Conservation (phyloP, 768 basidiomycete species). For the Phlebiopsis flavidoalba region DNA sequence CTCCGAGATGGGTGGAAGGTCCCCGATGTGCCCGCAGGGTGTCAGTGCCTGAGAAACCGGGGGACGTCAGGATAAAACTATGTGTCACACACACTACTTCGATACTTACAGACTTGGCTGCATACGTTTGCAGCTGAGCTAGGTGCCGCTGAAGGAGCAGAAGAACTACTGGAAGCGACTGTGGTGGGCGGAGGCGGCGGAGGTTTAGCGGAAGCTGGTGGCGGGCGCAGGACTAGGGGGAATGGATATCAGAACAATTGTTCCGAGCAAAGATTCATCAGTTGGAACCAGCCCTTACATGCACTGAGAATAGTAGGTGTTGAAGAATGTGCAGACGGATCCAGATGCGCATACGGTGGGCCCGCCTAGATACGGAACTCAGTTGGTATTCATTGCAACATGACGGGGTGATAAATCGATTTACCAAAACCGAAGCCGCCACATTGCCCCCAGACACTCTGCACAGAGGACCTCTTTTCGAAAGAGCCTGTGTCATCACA, state of each 20-base stretch:
- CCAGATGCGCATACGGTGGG: neutral
- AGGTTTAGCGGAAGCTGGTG: neutral
- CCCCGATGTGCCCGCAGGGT: slow-evolving; percentile 13
- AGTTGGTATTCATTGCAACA: neutral
- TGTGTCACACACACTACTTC: neutral
- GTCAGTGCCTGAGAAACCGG: slow-evolving; percentile 9
- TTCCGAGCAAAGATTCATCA: neutral
- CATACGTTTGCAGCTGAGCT: neutral
- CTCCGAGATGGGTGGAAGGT: slow-evolving; percentile 12
- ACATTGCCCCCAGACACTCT: neutral
- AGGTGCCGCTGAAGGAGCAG: neutral
- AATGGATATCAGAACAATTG: neutral
- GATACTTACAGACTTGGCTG: neutral
- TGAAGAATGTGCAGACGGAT: neutral
- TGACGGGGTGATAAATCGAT: neutral
- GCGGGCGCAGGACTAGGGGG: neutral
- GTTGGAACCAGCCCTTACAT: neutral
- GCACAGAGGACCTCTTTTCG: neutral
- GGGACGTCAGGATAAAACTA: neutral
- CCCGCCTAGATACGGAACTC: neutral
- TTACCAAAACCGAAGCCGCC: neutral
- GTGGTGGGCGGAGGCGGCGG: neutral
- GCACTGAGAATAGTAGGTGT: slow-evolving; percentile 11
- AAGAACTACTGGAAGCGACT: neutral
- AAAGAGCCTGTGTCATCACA: neutral